Evolutionary conservation across 768 basidiomycete species (phyloP), one percentile per base, ranked within the genome.

Genomic region (Trametes cingulata): DNA sequence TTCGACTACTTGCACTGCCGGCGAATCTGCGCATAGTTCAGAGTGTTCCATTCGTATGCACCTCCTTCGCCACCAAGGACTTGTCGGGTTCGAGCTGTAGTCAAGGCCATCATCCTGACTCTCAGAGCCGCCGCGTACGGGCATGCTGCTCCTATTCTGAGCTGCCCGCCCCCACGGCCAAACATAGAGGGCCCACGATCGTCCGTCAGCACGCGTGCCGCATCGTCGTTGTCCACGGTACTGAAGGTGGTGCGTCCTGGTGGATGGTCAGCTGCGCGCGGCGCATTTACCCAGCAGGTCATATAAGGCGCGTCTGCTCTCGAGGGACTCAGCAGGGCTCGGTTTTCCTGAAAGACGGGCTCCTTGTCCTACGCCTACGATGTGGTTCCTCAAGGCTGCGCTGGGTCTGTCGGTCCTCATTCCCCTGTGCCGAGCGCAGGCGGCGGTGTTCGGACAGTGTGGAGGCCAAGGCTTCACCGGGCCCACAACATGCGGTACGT

Each of bases 391-490:
- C 13, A 42, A 29, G 15, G n/a, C 14, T 17, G n/a, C 22, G 6
- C 40, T 29, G 8, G n/a, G 52, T 25, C 10, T 47, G 20, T 37
- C 33, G 17, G 35, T 40, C 20, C 36, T 56, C 45, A 14, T 45
- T 12, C 29, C 27, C 19, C n/a, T 56, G 13, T 43, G 33, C 22
- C 33, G 17, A 13, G 68, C 67, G 2, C 71, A 72, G 55, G 43
- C 61, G 12, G 36, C 61, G 1, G 61, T 46, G 13, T 58, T 52
- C 27, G 56, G 56, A 14, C 61, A 62, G 39, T 62, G 62, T 24
- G 62, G 62, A n/a, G 62, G 62, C 2, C 52, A 50, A 25, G 62
- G 62, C 39, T 63, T 58, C 48, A 55, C 57, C 12, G 62, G 62
- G 15, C 36, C 62, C 10, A 59, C 57, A 8, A 59, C 53, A 20